Percentiles rank a stretch among this genome's conserved stretches.
phyloP scores from a whole-genome alignment of 129 eudicot genomes.

The Silybum marianum region DNA sequence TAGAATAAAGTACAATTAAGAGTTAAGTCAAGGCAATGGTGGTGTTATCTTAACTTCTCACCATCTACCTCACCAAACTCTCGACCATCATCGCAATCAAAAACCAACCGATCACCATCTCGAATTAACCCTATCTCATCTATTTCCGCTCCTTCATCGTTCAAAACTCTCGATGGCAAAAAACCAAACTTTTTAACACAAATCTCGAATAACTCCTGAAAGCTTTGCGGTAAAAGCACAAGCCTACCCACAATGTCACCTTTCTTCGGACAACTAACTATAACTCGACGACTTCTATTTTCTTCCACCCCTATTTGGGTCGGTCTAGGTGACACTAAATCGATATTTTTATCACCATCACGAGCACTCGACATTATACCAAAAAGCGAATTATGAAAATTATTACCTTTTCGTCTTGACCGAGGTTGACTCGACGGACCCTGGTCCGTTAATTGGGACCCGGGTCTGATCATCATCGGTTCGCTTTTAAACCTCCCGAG shows the following conservation, averaged over 20 bases:
- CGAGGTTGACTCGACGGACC: slow-evolving; percentile 45
- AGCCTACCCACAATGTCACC: slow-evolving; percentile 72
- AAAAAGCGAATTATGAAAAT: slow-evolving; percentile 71
- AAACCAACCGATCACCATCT: slow-evolving; percentile 86
- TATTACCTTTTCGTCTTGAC: slow-evolving; percentile 54
- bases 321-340: slow-evolving; percentile 37
- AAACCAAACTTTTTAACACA: slow-evolving; percentile 59
- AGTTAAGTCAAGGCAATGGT: not conserved
- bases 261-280: slow-evolving; percentile 66
- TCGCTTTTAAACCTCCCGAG: slow-evolving; percentile 67
- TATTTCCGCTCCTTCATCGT: slow-evolving; percentile 67
- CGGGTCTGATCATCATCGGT: slow-evolving; percentile 51
- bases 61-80: slow-evolving; percentile 14
- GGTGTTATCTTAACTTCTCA: slow-evolving; percentile 27
- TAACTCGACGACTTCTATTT: slow-evolving; percentile 44
- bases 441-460: slow-evolving; percentile 22
- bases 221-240: slow-evolving; percentile 69
- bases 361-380: slow-evolving; percentile 74
- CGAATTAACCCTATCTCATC: slow-evolving; percentile 76
- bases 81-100: slow-evolving; percentile 35
- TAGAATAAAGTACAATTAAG: slow-evolving; percentile 1
- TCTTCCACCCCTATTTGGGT: slow-evolving; percentile 12
- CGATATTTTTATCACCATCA: slow-evolving; percentile 33
- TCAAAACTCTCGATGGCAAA: slow-evolving; percentile 42
- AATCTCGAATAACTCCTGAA: slow-evolving; percentile 52